Base-by-base conservation (phyloP, 257 asterid species). In the Przewalskia tangutica region DNA sequence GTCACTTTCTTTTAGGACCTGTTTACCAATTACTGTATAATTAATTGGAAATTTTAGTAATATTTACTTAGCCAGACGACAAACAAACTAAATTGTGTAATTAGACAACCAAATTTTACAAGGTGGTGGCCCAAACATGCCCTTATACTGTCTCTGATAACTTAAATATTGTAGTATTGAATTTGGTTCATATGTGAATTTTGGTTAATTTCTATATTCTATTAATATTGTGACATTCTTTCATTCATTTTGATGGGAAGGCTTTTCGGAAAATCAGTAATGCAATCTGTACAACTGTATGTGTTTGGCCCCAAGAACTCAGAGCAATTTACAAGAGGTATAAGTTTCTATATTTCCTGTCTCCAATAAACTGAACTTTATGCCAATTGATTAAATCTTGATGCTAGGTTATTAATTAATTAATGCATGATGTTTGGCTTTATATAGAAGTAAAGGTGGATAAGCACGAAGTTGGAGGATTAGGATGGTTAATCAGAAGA, bases 201-300 rank as follows among this genome's bases (percentile, higher is more conserved):
- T 23, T 14, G 2, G 53, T 67, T 81, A 20, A 55, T 46, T 6
- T 66, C 7, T 42, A 6, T 27, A n/a, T 7, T 16, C n/a, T 16
- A 23, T 1, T 12, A 5, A 36, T 63, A 38, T 18, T 82, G 0
- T 63, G 32, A n/a, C 12, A 12, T 34, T 62, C 0, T 2, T 6
- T 59, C 1, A 10, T 38, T 75, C 6, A 8, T 50, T 18, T 42
- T 85, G 32, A 50, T 27, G 7, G 77, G n/a, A 65, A 91, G 94
- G 18, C 83, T 91, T 46, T 54, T 91, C 44, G 96, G 94, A 70
- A 85, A 89, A 83, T 87, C 93, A 7, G 85, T 86, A 17, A 88
- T 93, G 96, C 93, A 91, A 76, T 93, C 97, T 58, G 77, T 91
- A 48, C 94, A 91, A 75, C 67, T 93, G 62, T 93, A 87, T 85